Percentiles rank a stretch among this genome's conserved stretches.
Conservation (phyloP, 805 yeast species). For the Starmerella geochares region DNA sequence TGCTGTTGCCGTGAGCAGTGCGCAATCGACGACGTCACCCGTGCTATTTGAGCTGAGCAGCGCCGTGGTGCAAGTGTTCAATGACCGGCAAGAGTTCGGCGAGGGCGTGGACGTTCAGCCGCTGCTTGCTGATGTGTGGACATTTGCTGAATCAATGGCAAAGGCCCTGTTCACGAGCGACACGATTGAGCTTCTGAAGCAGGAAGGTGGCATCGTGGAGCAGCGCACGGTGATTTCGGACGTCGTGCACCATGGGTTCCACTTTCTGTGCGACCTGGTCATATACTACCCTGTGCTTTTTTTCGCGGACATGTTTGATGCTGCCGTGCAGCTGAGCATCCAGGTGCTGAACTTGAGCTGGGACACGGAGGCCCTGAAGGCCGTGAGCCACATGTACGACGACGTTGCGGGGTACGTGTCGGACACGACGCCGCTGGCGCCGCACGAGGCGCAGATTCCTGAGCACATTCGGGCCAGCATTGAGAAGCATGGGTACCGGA, state of each 20-base stretch:
- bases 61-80: slow-evolving; percentile 19
- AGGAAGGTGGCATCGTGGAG: slow-evolving; percentile 16
- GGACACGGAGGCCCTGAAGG: slow-evolving; percentile 59
- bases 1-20: neutral
- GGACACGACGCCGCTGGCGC: slow-evolving; percentile 24
- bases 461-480: slow-evolving; percentile 34
- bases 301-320: slow-evolving; percentile 12
- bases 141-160: slow-evolving; percentile 68
- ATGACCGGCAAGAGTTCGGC: slow-evolving; percentile 11
- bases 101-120: slow-evolving; percentile 24
- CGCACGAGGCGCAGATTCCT: slow-evolving; percentile 42
- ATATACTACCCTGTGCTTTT: slow-evolving; percentile 16
- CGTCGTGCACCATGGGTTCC: slow-evolving; percentile 20
- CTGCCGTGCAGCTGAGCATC: slow-evolving; percentile 36
- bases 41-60: slow-evolving; percentile 20
- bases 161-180: slow-evolving; percentile 53
- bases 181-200: slow-evolving; percentile 6
- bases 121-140: slow-evolving; percentile 68
- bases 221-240: slow-evolving; percentile 10
- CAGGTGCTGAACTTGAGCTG: slow-evolving; percentile 29
- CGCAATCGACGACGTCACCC: slow-evolving; percentile 9
- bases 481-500: slow-evolving; percentile 45
- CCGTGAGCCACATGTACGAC: slow-evolving; percentile 64
- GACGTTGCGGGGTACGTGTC: slow-evolving; percentile 40
- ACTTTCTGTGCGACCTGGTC: slow-evolving; percentile 21